Percentiles rank a stretch among this genome's conserved stretches.
Conservation (phyloP, 495 filamentous ascomycete genomes). For the Symbiotaphrina buchneri region DNA sequence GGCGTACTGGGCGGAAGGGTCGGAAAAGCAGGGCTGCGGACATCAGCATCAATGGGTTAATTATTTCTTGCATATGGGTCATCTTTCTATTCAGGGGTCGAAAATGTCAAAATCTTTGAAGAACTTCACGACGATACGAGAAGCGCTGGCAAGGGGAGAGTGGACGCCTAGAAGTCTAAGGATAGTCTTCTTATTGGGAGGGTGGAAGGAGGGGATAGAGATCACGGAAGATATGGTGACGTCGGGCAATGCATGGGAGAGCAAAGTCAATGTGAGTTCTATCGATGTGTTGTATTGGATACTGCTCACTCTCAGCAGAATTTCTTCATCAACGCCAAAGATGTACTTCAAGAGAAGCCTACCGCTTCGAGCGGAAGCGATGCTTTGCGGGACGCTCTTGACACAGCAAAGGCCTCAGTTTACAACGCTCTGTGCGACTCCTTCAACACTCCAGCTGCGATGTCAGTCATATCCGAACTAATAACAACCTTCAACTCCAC, state of each 20-base stretch:
- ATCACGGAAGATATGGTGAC: slow-evolving; percentile 65
- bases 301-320: slow-evolving; percentile 19
- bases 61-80: slow-evolving; percentile 94
- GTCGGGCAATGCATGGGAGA: slow-evolving; percentile 57
- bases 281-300: neutral
- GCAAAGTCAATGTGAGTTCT: slow-evolving; percentile 33
- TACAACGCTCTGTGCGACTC: slow-evolving; percentile 58
- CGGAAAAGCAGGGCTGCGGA: neutral
- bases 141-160: slow-evolving; percentile 48
- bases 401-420: slow-evolving; percentile 32
- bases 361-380: slow-evolving; percentile 4
- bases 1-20: slow-evolving; percentile 39
- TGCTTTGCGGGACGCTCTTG: slow-evolving; percentile 19
- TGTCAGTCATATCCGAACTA: slow-evolving; percentile 51
- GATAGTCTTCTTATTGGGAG: slow-evolving; percentile 70
- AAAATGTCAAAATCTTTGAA: slow-evolving; percentile 96
- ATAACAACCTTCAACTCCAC: slow-evolving; percentile 44
- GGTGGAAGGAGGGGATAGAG: slow-evolving; percentile 81
- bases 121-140: slow-evolving; percentile 90
- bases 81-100: slow-evolving; percentile 67
- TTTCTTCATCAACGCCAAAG: slow-evolving; percentile 69
- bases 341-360: slow-evolving; percentile 15
- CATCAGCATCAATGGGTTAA: slow-evolving; percentile 52
- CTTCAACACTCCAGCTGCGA: slow-evolving; percentile 63
- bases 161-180: slow-evolving; percentile 67